Evolutionary conservation across 805 yeast genomes (phyloP), one percentile per base, ranked within the genome.

Genomic region (Debaryomyces hansenii): DNA sequence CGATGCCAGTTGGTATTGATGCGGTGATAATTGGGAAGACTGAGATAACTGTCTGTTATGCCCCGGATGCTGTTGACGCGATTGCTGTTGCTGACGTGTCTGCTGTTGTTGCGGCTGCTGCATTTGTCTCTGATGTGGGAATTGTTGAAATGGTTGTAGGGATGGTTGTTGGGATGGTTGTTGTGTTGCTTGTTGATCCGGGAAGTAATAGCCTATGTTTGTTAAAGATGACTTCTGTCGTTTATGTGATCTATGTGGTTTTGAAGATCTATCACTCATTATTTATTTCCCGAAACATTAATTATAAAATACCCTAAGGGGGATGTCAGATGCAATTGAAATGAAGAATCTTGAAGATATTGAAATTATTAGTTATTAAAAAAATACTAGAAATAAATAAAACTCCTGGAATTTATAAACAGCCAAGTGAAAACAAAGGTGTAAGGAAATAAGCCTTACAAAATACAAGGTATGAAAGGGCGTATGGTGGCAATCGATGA

Each of bases 161-260:
- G 14, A 7, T 9, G 27, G 2, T 4, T 14, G 24, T 20, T 35
- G 38, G 18, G 18, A n/a, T 12, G 33, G 33, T 11, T 4, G 33
- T 31, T 31, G 33, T 31, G n/a, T 24, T 9, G 27, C 2, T 24
- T 14, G 24, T 20, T 35, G 38, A 12, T 16, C 38, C 5, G 54
- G 53, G 47, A 60, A 63, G 49, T 63, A 67, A 48, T 61, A 66
- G 29, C 63, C 62, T 8, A 58, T 51, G 51, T 58, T 64, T 66
- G 59, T 65, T 20, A 62, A 40, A 18, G 67, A 64, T 46, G 69
- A 64, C 48, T 68, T 68, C 56, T 67, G 72, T 44, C 73, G 70
- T 51, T 68, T 68, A 52, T 68, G 73, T 14, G 64, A 45, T 43
- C 56, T 52, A 38, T 49, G 31, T 12, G n/a, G 18, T 42, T 48